Evolutionary conservation across 1,139 yeast genomes (phyloP).

Genomic region (Geotrichum europaeum): DNA sequence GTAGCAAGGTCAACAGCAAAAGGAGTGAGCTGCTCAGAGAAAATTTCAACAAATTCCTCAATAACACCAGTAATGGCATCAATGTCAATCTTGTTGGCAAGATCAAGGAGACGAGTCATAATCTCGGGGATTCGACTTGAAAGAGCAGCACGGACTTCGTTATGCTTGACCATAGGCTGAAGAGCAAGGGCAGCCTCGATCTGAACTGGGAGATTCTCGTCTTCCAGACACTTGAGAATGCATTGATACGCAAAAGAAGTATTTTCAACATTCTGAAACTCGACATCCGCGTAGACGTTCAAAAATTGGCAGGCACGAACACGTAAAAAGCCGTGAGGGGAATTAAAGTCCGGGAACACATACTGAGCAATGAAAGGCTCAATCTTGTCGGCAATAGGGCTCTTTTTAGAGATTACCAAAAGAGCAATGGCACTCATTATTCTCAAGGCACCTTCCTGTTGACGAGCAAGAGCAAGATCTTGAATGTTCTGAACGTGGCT

Average conservation of each 20-base stretch:
- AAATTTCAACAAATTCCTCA: constrained; percentile 92
- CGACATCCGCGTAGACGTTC: constrained; percentile 61
- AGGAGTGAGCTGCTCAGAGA: constrained; percentile 84
- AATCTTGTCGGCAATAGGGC: constrained; percentile 60
- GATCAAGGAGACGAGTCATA: constrained; percentile 69
- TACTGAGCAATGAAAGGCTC: constrained; percentile 59
- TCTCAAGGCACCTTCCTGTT: constrained; percentile 75
- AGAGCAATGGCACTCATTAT: constrained; percentile 69
- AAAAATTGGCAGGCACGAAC: constrained; percentile 81
- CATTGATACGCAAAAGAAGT: constrained; percentile 59
- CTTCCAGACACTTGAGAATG: constrained; percentile 53
- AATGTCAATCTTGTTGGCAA: constrained; percentile 78
- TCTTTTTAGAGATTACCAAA: constrained; percentile 47
- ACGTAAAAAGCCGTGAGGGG: constrained; percentile 64
- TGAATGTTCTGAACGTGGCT: constrained; percentile 38
- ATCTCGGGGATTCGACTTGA: constrained; percentile 67
- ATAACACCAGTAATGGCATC: constrained; percentile 86
- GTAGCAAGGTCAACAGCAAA: constrained; percentile 84
- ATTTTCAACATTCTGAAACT: constrained; percentile 46
- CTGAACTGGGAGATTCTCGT: constrained; percentile 64
- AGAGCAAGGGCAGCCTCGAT: constrained; percentile 81
- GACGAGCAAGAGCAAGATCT: constrained; percentile 57
- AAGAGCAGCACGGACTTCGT: constrained; percentile 61
- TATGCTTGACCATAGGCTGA: constrained; percentile 66
- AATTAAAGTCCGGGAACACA: constrained; percentile 67